Percentiles rank a stretch among this genome's conserved stretches.
Evolutionary conservation across 345 rosid genomes (phyloP).

Genomic region (Pelargonium nanum): DNA sequence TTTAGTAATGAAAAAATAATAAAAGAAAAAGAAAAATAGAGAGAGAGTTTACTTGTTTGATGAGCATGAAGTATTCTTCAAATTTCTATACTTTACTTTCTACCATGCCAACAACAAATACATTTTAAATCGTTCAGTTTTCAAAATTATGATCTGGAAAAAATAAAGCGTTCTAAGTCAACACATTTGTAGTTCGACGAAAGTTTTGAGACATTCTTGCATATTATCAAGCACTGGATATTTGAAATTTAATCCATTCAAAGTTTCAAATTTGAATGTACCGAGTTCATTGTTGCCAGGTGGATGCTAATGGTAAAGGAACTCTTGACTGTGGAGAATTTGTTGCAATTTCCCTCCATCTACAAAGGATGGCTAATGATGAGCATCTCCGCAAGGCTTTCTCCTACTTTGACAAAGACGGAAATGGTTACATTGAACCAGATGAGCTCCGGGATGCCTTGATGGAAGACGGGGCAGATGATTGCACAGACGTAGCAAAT

Average conservation of each 20-base stretch:
- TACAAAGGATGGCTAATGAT: conserved; percentile 88
- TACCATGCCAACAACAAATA: too few relatives aligned
- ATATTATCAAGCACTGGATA: too few relatives aligned
- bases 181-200: neutral
- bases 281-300: conserved; percentile 41
- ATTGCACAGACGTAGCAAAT: conserved; percentile 80
- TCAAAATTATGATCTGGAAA: too few relatives aligned
- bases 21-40: neutral
- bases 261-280: conserved; percentile 10
- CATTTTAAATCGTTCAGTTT: too few relatives aligned
- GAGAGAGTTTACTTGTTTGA: neutral
- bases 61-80: neutral
- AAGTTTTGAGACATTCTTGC: too few relatives aligned
- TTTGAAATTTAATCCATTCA: too few relatives aligned
- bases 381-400: conserved; percentile 96
- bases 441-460: conserved; percentile 82
- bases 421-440: conserved; percentile 78
- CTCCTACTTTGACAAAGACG: conserved; percentile 95
- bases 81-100: neutral
- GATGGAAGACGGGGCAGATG: conserved; percentile 95
- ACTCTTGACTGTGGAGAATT: conserved; percentile 86
- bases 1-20: neutral
- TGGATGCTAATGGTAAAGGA: conserved; percentile 86
- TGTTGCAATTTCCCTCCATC: conserved; percentile 80
- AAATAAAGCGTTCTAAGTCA: neutral